These are phyloP conservation scores for Rhodotorula kratochvilovae DNA, from an alignment of 768 basidiomycete species.

Conservation along the genomic window DNA sequence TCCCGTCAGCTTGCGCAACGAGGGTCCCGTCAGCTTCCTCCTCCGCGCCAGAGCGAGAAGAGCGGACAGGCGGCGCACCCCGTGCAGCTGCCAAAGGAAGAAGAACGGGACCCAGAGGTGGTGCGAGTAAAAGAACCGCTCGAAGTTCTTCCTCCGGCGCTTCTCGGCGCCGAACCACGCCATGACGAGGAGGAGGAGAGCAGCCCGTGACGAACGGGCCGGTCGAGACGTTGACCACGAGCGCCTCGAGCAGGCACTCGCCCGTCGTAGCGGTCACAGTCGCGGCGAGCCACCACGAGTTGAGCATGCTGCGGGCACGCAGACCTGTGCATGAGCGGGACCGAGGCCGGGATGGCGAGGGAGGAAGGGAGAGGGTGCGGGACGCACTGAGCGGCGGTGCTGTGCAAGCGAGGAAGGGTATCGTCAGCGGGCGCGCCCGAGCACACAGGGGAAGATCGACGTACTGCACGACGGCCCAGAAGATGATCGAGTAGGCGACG, in stretches of 20 bases:
- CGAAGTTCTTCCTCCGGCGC: constrained; percentile 56
- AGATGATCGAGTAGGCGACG: constrained; percentile 83
- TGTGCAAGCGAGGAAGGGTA: background rate
- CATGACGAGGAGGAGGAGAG: constrained; percentile 67
- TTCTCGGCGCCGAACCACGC: constrained; percentile 82
- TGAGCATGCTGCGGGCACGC: constrained; percentile 54
- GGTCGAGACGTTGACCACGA: constrained; percentile 65
- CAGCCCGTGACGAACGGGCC: constrained; percentile 52
- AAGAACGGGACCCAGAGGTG: constrained; percentile 79
- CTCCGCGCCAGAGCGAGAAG: rapidly evolving
- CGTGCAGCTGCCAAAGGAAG: constrained; percentile 68
- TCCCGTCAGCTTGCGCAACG: too few species aligned
- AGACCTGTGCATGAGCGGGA: background rate
- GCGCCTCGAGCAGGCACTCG: constrained; percentile 64
- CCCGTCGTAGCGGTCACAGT: constrained; percentile 59
- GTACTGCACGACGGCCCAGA: constrained; percentile 70
- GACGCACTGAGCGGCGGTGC: constrained; percentile 17
- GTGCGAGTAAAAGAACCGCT: constrained; percentile 64
- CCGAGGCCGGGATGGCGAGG: background rate
- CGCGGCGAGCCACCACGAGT: constrained; percentile 53
- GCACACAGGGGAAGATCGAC: constrained; percentile 18
- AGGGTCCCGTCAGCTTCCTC: background rate
- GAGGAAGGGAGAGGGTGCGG: too few species aligned
- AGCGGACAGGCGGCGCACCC: background rate
- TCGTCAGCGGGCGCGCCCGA: background rate